phyloP scores from a whole-genome alignment of 2,329 filamentous ascomycete genomes.

The Fusarium sp. region DNA sequence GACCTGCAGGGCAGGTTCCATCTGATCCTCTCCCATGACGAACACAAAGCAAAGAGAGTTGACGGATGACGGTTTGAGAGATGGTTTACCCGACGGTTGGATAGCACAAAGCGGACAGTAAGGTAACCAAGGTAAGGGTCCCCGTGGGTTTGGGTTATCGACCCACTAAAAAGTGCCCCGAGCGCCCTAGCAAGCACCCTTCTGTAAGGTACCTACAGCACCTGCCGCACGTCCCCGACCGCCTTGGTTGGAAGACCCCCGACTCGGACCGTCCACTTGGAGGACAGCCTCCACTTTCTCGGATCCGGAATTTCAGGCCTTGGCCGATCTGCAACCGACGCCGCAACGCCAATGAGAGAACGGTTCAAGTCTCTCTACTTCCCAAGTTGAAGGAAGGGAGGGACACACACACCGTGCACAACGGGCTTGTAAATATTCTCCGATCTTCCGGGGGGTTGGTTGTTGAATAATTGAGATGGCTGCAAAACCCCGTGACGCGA shows the following conservation, averaged over 20 bases:
- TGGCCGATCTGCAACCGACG: conserved; percentile 5
- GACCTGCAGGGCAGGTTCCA: conserved; percentile 73
- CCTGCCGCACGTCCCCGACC: not conserved
- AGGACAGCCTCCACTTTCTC: conserved; percentile 1
- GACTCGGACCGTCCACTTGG: conserved; percentile 25
- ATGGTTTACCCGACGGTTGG: not conserved
- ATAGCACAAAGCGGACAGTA: not conserved
- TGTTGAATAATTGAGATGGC: not conserved
- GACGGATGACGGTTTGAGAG: conserved; percentile 19
- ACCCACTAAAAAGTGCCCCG: conserved; percentile 29
- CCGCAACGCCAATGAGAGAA: conserved; percentile 4
- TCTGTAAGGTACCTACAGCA: conserved; percentile 29
- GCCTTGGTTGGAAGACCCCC: conserved; percentile 19
- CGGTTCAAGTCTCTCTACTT: not conserved
- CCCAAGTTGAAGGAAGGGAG: not conserved
- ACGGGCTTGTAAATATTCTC: not conserved
- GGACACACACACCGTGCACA: not conserved
- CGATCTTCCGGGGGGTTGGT: not conserved
- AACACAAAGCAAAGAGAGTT: conserved; percentile 10
- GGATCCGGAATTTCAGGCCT: conserved; percentile 21
- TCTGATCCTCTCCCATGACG: conserved; percentile 42
- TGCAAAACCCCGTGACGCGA: not conserved
- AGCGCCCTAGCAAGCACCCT: not conserved
- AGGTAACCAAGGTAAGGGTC: not conserved
- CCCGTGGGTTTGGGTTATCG: conserved; percentile 16